Base-by-base conservation (phyloP, 306 rosid species). In the Sicyos baderoa region DNA sequence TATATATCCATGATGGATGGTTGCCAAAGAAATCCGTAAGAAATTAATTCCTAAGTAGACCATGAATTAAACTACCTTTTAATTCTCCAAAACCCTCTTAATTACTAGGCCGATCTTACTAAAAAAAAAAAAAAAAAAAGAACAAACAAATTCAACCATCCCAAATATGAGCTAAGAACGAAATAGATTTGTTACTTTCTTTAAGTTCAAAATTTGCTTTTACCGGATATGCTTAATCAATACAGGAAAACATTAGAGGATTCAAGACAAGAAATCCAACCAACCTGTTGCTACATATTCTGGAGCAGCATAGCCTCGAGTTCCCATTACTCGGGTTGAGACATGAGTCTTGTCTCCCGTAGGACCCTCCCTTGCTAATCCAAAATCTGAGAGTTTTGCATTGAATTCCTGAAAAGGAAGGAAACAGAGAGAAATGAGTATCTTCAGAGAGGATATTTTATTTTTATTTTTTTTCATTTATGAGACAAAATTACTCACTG, bases 361-460 rank as follows among this genome's bases (percentile, higher is more conserved):
- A 9, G 96, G 96, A n/a, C 96, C 96, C 73, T 93, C 98, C 74
- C 96, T 93, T 73, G 98, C 98, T 76, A 93, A 83, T 47, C 98
- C 96, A 42, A 93, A 93, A 85, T 89, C 98, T 1, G 96, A 93
- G 69, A 93, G 95, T 74, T 82, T 88, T 3, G 93, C 85, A 54
- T 72, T 89, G 84, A 93, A 93, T 65, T 88, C 93, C 98, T 93
- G 21, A 74, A 76, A 18, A 71, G 67, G 45, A 35, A 44, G 21
- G 12, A 63, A 15, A 19, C 45, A 59, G 25, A 40, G 55, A 66
- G 19, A 47, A 4, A 35, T 40, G 13, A 63, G 59, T 76, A 72
- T 76, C 40, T 82, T 53, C 72, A 80, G 55, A 73, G 54, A 45
- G 57, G 65, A 49, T 49, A n/a, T n/a, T n/a, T n/a, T n/a, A n/a